Evolutionary conservation across 129 eudicot species (phyloP).

Genomic region (Escallonia rubra): DNA sequence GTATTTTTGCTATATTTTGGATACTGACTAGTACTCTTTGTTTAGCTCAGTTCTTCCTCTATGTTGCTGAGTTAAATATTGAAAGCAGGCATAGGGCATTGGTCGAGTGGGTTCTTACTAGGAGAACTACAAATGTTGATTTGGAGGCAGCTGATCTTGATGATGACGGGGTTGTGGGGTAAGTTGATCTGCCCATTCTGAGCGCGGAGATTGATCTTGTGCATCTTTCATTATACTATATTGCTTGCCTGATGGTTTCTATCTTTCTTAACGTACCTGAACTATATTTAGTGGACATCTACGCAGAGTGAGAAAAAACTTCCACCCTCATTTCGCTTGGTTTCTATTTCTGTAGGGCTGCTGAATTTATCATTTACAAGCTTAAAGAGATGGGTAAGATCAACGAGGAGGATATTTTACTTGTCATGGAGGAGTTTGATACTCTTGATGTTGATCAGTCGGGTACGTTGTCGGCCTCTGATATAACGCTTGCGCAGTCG

Average conservation of each 20-base stretch:
- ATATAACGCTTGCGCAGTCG: slow-evolving; percentile 62
- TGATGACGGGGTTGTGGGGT: slow-evolving; percentile 75
- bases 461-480: slow-evolving; percentile 71
- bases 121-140: slow-evolving; percentile 67
- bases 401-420: slow-evolving; percentile 63
- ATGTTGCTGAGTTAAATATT: slow-evolving; percentile 70
- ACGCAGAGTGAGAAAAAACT: no score
- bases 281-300: no score
- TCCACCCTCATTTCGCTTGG: not conserved
- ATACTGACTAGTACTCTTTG: slow-evolving; percentile 73
- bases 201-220: not conserved
- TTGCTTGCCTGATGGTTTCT: no score
- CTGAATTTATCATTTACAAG: slow-evolving; percentile 72
- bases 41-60: slow-evolving; percentile 73
- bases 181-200: slow-evolving; percentile 19
- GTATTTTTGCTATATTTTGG: slow-evolving; percentile 87
- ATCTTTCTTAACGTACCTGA: no score
- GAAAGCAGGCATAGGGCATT: slow-evolving; percentile 55
- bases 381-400: slow-evolving; percentile 99
- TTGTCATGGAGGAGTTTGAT: slow-evolving; percentile 78
- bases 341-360: slow-evolving; percentile 47
- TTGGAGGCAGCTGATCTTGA: slow-evolving; percentile 93
- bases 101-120: slow-evolving; percentile 63
- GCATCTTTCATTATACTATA: no score
- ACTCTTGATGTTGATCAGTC: slow-evolving; percentile 78